phyloP scores from a whole-genome alignment of 495 filamentous ascomycete genomes.

The Talaromyces wortmannii region DNA sequence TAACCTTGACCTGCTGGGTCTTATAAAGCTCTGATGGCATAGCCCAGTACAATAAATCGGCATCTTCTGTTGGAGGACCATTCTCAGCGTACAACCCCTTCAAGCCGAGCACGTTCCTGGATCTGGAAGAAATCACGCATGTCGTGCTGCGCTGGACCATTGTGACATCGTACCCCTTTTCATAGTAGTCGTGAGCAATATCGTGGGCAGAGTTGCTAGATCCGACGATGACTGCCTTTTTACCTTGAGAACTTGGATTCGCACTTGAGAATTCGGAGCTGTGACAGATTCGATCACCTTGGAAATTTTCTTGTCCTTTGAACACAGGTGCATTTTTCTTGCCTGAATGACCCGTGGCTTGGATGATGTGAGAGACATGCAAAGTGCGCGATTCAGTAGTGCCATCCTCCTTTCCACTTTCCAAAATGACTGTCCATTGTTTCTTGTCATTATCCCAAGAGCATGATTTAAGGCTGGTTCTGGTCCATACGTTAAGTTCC shows the following conservation, averaged over 20 bases:
- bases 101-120: conserved; percentile 48
- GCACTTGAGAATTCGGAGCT: conserved; percentile 63
- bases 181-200: conserved; percentile 74
- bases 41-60: conserved; percentile 52
- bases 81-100: conserved; percentile 57
- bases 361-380: conserved; percentile 60
- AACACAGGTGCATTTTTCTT: conserved; percentile 59
- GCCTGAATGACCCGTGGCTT: conserved; percentile 68
- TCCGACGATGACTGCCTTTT: conserved; percentile 69
- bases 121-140: conserved; percentile 61
- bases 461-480: conserved; percentile 41
- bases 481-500: conserved; percentile 75
- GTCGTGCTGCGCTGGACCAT: conserved; percentile 76
- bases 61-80: conserved; percentile 48
- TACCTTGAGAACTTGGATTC: conserved; percentile 78
- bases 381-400: conserved; percentile 46
- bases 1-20: conserved; percentile 77
- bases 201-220: conserved; percentile 80
- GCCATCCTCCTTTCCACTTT: conserved; percentile 41
- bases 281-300: conserved; percentile 50
- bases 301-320: conserved; percentile 54
- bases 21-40: conserved; percentile 58
- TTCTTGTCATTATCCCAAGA: conserved; percentile 47
- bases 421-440: conserved; percentile 55
- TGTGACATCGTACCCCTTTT: conserved; percentile 68